phyloP scores from a whole-genome alignment of 208 protist species.

The Lotmaria passim region DNA sequence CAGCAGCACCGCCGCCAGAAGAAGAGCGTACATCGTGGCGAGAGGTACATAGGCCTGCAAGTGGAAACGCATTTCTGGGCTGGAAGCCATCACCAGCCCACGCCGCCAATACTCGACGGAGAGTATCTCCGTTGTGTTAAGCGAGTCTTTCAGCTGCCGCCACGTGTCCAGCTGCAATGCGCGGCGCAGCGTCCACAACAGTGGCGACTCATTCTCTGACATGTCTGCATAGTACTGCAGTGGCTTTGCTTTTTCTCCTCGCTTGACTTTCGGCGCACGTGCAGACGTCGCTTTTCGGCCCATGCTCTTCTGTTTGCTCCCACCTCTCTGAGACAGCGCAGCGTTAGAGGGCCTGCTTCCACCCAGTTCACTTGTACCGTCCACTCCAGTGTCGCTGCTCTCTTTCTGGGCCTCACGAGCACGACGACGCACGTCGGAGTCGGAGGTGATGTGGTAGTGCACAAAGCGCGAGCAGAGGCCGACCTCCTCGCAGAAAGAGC shows the following conservation, averaged over 20 bases:
- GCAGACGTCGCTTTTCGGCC: neutral
- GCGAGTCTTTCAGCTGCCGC: neutral
- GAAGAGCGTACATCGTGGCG: neutral
- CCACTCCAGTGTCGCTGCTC: neutral
- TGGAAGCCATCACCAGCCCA: conserved; percentile 2
- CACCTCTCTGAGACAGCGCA: neutral
- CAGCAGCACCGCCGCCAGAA: neutral
- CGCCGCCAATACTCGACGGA: conserved; percentile 8
- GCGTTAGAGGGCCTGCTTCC: neutral
- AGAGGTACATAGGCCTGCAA: conserved; percentile 5
- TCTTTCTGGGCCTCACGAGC: neutral
- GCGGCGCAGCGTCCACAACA: conserved; percentile 4
- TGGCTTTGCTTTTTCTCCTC: neutral
- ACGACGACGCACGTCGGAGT: conserved; percentile 11
- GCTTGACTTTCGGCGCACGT: neutral
- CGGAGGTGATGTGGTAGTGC: conserved; percentile 34
- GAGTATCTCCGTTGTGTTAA: conserved; percentile 15
- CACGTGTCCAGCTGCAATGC: conserved; percentile 7
- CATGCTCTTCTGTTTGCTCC: neutral
- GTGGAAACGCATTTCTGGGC: conserved; percentile 15
- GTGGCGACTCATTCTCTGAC: conserved; percentile 4
- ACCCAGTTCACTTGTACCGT: neutral
- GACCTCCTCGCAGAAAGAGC: conserved; percentile 34
- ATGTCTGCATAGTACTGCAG: neutral
- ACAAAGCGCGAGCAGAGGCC: conserved; percentile 29